Percentiles rank a stretch among this genome's conserved stretches.
Conservation (phyloP, 2,329 filamentous ascomycete species). For the Trichoderma breve region DNA sequence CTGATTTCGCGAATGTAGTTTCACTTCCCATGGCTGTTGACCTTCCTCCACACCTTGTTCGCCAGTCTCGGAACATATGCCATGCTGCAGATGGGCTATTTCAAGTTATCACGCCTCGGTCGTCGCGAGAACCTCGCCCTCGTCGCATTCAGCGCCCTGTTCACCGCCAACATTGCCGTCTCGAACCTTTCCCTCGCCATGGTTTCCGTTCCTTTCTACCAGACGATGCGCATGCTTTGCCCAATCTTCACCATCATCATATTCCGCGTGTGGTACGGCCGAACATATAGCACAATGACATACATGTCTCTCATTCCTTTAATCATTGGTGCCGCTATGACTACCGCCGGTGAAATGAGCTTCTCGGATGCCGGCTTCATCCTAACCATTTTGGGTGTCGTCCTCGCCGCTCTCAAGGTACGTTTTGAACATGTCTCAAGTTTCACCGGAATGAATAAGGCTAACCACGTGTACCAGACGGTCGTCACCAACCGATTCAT, state of each 20-base stretch:
- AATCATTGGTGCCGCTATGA: constrained; percentile 57
- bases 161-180: constrained; percentile 62
- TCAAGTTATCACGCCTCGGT: constrained; percentile 52
- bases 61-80: constrained; percentile 55
- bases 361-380: constrained; percentile 58
- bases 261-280: constrained; percentile 55
- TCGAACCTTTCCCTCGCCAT: constrained; percentile 61
- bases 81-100: constrained; percentile 51
- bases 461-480: constrained; percentile 38
- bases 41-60: constrained; percentile 56
- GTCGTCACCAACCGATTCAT: constrained; percentile 64
- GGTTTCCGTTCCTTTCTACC: constrained; percentile 65
- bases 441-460: background rate
- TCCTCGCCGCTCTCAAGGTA: constrained; percentile 56
- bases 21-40: constrained; percentile 60
- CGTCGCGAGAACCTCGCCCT: constrained; percentile 55
- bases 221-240: constrained; percentile 60
- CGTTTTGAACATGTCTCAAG: constrained; percentile 3
- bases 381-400: constrained; percentile 52
- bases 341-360: constrained; percentile 61
- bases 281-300: constrained; percentile 54
- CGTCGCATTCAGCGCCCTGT: constrained; percentile 58
- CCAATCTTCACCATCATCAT: constrained; percentile 62
- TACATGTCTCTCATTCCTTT: constrained; percentile 62
- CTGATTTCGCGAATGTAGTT: constrained; percentile 41